These are phyloP conservation scores for Limonium bicolor DNA, from an alignment of 148 eudicot genomes.

Conservation along the genomic window DNA sequence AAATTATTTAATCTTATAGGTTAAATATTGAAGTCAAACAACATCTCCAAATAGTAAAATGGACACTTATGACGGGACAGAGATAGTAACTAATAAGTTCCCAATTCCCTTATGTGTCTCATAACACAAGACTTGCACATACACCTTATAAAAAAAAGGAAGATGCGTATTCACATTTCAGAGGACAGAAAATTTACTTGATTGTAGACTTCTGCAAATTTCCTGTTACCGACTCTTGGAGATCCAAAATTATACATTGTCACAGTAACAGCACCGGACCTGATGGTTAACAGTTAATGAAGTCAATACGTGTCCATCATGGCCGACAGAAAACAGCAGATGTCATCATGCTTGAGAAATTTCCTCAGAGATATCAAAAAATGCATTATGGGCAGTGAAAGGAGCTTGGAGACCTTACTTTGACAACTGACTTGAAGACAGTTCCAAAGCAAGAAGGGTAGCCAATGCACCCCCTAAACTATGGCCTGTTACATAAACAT, in stretches of 20 bases:
- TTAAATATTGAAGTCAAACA: no score
- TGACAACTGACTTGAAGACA: constrained; percentile 78
- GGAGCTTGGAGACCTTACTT: constrained; percentile 49
- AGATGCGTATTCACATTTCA: no score
- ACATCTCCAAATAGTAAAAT: no score
- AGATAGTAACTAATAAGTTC: no score
- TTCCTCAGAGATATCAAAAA: no score
- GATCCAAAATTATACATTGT: constrained; percentile 99
- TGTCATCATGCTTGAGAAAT: background rate
- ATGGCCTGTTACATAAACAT: constrained; percentile 85
- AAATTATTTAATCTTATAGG: no score
- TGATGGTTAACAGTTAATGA: constrained; percentile 7
- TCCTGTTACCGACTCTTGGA: constrained; percentile 92
- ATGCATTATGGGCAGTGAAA: no score
- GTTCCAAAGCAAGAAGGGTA: constrained; percentile 92
- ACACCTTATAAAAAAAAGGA: no score
- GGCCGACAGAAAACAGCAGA: background rate
- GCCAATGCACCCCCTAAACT: constrained; percentile 98
- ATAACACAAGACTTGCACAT: no score
- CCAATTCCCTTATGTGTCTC: no score
- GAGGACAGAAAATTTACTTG: constrained; percentile 29
- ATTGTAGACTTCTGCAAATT: constrained; percentile 77
- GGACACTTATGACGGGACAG: no score
- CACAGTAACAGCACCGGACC: constrained; percentile 64
- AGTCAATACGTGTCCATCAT: background rate